phyloP scores from a whole-genome alignment of 495 filamentous ascomycete species.

The Neurospora discreta region DNA sequence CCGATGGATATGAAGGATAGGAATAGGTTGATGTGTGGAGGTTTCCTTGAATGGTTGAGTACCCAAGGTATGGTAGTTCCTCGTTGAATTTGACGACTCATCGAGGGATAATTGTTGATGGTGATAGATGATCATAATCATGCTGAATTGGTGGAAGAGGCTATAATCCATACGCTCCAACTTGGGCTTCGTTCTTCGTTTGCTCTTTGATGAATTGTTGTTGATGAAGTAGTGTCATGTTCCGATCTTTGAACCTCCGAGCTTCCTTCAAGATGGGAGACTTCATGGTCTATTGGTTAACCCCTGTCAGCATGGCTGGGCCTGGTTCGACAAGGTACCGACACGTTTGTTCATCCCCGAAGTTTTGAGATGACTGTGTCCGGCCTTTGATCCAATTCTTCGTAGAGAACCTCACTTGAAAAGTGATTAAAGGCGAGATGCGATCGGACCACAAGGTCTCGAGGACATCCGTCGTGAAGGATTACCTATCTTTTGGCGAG shows the following conservation, averaged over 20 bases:
- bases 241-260: too few species aligned
- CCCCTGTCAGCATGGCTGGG: too few species aligned
- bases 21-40: not conserved
- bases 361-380: not conserved
- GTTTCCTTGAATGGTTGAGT: not conserved
- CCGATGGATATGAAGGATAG: not conserved
- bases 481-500: fast-evolving
- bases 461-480: not conserved
- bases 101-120: not conserved
- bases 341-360: not conserved
- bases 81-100: not conserved
- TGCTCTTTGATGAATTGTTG: not conserved
- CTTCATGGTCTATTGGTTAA: too few species aligned
- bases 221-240: too few species aligned
- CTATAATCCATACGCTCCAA: not conserved
- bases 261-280: too few species aligned
- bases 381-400: not conserved
- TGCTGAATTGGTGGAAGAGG: not conserved
- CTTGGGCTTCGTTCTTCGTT: fast-evolving
- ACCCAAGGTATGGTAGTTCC: too few species aligned
- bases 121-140: not conserved
- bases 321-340: too few species aligned
- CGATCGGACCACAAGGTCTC: not conserved
- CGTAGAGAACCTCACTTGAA: not conserved
- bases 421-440: not conserved